A percentile compares a stretch with the other conserved stretches of the same genome.
These are phyloP conservation scores for Pueraria montana DNA, from an alignment of 306 rosid species.

Conservation along the genomic window DNA sequence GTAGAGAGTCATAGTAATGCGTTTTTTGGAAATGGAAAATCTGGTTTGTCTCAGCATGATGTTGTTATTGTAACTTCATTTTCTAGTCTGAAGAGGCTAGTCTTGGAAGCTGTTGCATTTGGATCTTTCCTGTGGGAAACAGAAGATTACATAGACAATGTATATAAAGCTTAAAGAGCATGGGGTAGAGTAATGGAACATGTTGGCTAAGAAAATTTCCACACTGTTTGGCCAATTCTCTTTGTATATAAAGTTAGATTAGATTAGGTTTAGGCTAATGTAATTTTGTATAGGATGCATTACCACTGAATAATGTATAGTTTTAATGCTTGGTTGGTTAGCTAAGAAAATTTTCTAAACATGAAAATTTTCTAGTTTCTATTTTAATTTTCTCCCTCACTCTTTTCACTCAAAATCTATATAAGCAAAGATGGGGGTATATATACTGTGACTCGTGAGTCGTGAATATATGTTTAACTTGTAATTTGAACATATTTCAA, in stretches of 20 bases:
- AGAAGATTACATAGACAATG: constrained; percentile 69
- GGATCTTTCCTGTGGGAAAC: constrained; percentile 89
- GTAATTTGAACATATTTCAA: too few relatives aligned
- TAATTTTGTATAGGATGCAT: constrained; percentile 4
- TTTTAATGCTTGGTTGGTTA: constrained; percentile 1
- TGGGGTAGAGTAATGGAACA: constrained; percentile 40
- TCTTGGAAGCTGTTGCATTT: constrained; percentile 84
- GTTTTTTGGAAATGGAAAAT: constrained; percentile 62
- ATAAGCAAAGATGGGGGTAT: too few relatives aligned
- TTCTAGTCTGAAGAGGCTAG: constrained; percentile 82
- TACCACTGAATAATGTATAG: constrained; percentile 13
- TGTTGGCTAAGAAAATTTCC: not conserved
- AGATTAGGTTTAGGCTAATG: constrained; percentile 1
- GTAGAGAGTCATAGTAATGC: constrained; percentile 68
- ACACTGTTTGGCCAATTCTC: constrained; percentile 14
- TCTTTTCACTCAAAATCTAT: too few relatives aligned
- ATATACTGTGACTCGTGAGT: too few relatives aligned
- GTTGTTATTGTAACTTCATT: constrained; percentile 73
- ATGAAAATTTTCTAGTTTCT: too few relatives aligned
- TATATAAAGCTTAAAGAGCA: constrained; percentile 72
- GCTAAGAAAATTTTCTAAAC: too few relatives aligned
- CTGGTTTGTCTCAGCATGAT: constrained; percentile 55
- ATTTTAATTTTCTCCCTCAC: too few relatives aligned
- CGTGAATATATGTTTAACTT: too few relatives aligned
- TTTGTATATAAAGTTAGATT: constrained; percentile 53